Percentiles rank a stretch among this genome's conserved stretches.
Conservation (phyloP, 257 asterid genomes). For the Fraxinus excelsior region DNA sequence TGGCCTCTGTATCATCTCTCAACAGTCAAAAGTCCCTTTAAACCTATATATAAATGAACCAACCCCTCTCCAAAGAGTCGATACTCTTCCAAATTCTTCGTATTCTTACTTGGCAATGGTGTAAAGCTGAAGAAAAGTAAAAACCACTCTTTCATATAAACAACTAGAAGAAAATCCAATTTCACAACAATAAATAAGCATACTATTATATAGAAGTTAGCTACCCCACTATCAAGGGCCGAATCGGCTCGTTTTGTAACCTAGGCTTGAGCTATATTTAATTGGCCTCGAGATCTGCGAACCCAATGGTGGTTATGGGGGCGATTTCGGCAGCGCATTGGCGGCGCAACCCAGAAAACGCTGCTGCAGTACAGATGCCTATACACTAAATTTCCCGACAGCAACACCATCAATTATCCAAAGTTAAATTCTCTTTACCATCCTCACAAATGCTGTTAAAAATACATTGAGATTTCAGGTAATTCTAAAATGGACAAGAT, state of each 20-base stretch:
- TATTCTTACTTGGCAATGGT: conserved; percentile 39
- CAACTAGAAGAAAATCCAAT: conserved; percentile 11
- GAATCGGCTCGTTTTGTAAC: background rate
- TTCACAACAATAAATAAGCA: conserved; percentile 20
- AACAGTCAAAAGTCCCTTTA: conserved; percentile 35
- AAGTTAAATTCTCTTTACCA: conserved; percentile 46
- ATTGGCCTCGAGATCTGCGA: conserved; percentile 55
- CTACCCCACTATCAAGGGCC: background rate
- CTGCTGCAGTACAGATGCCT: conserved; percentile 38
- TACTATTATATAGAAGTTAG: background rate
- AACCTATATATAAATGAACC: conserved; percentile 18
- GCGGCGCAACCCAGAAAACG: conserved; percentile 55
- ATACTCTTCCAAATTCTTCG: conserved; percentile 48
- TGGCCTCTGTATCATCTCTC: conserved; percentile 39
- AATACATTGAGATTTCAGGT: conserved; percentile 25
- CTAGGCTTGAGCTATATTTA: conserved; percentile 5
- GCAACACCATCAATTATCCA: no score
- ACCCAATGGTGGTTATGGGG: conserved; percentile 31
- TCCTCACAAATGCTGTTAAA: conserved; percentile 34
- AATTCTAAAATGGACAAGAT: conserved; percentile 21
- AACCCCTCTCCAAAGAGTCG: conserved; percentile 17
- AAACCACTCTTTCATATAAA: conserved; percentile 23
- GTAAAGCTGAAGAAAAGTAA: conserved; percentile 52
- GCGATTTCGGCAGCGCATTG: conserved; percentile 52
- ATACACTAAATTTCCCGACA: conserved; percentile 5